phyloP scores from a whole-genome alignment of 2,329 filamentous ascomycete species.

The Paecilomyces niveus region DNA sequence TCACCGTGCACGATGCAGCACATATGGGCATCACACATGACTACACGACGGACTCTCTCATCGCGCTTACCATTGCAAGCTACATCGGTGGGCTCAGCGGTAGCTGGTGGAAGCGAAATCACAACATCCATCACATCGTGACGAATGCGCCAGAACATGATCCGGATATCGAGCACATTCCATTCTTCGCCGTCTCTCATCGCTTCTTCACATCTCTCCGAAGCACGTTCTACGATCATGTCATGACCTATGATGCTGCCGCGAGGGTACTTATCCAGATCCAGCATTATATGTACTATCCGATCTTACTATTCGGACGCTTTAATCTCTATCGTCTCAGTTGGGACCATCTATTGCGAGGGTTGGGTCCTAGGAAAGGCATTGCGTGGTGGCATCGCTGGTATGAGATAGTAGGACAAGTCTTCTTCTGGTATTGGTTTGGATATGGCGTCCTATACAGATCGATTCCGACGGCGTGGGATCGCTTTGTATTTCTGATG shows the following conservation, averaged over 20 bases:
- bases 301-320: conserved; percentile 69
- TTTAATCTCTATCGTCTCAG: conserved; percentile 83
- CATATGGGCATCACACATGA: conserved; percentile 96
- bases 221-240: conserved; percentile 75
- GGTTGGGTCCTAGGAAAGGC: conserved; percentile 65
- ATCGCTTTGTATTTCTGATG: conserved; percentile 67
- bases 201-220: conserved; percentile 65
- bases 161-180: conserved; percentile 87
- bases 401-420: conserved; percentile 68
- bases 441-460: conserved; percentile 75
- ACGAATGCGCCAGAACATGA: conserved; percentile 95
- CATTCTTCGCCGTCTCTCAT: conserved; percentile 81
- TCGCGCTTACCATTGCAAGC: conserved; percentile 86
- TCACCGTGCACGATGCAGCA: conserved; percentile 58
- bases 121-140: conserved; percentile 95
- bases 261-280: conserved; percentile 62
- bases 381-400: conserved; percentile 76
- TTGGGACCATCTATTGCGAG: conserved; percentile 66
- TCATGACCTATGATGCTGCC: conserved; percentile 71
- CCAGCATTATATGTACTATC: conserved; percentile 78
- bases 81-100: conserved; percentile 83
- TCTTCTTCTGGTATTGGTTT: conserved; percentile 82
- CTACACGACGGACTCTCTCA: conserved; percentile 72
- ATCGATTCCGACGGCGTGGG: conserved; percentile 61
- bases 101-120: conserved; percentile 95